phyloP scores from a whole-genome alignment of 1,284 basidiomycete genomes.

The Phlebopus sp. region DNA sequence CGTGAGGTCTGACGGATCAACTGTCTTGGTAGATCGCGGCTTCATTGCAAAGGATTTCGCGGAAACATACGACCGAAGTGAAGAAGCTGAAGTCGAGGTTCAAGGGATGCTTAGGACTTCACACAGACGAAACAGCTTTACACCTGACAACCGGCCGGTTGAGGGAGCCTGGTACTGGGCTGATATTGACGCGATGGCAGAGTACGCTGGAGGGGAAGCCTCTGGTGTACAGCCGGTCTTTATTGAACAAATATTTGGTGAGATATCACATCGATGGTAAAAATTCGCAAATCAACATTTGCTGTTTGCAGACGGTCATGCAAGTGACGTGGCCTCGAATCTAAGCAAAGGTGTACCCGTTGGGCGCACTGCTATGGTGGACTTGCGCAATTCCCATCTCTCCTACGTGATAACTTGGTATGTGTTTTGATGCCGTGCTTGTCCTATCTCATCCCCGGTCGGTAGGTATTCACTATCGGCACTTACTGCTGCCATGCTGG shows the following conservation, averaged over 20 bases:
- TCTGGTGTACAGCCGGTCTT: slow-evolving; percentile 80
- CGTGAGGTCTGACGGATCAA: slow-evolving; percentile 69
- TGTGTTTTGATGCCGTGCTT: slow-evolving; percentile 15
- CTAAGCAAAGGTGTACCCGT: slow-evolving; percentile 80
- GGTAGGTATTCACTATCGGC: slow-evolving; percentile 70
- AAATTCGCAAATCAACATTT: slow-evolving; percentile 9
- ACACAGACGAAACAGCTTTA: slow-evolving; percentile 74
- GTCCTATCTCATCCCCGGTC: slow-evolving; percentile 4
- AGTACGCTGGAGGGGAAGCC: slow-evolving; percentile 70
- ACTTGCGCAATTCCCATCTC: slow-evolving; percentile 92
- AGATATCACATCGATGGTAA: slow-evolving; percentile 22
- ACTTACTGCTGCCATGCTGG: slow-evolving; percentile 47
- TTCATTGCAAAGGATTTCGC: slow-evolving; percentile 75
- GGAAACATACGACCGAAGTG: slow-evolving; percentile 35
- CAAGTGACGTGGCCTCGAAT: slow-evolving; percentile 63
- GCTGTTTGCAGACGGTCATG: slow-evolving; percentile 66
- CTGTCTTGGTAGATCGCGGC: slow-evolving; percentile 89
- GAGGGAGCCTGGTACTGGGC: slow-evolving; percentile 91
- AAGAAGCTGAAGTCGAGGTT: slow-evolving; percentile 60
- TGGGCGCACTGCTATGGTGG: slow-evolving; percentile 81
- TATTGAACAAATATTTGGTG: slow-evolving; percentile 84
- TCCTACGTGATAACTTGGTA: slow-evolving; percentile 97
- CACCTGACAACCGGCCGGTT: slow-evolving; percentile 83
- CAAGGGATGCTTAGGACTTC: slow-evolving; percentile 75
- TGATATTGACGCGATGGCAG: slow-evolving; percentile 81